These are phyloP conservation scores for Monascus purpureus DNA, from an alignment of 495 filamentous ascomycete genomes.

Conservation along the genomic window DNA sequence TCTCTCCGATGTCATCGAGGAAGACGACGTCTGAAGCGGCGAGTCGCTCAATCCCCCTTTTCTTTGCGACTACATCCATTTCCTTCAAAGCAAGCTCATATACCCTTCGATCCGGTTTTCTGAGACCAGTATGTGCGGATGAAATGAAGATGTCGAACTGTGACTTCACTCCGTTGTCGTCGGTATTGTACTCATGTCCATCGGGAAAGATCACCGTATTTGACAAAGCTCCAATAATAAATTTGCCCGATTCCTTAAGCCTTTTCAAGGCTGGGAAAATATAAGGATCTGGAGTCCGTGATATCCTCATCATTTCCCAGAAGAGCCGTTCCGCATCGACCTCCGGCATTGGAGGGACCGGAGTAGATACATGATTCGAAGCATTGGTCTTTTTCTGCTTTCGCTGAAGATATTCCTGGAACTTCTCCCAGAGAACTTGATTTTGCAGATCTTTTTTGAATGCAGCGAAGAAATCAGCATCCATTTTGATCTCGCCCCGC, in stretches of 20 bases:
- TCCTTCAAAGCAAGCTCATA: conserved; percentile 58
- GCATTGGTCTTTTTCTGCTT: conserved; percentile 7
- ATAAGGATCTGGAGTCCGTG: conserved; percentile 60
- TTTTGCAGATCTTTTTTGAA: conserved; percentile 65
- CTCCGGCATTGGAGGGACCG: conserved; percentile 49
- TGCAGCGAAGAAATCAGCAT: conserved; percentile 57
- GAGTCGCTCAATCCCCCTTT: conserved; percentile 39
- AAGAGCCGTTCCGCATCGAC: conserved; percentile 75
- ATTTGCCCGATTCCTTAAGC: conserved; percentile 46
- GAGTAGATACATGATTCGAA: conserved; percentile 7
- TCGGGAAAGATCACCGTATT: conserved; percentile 79
- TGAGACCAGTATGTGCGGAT: conserved; percentile 69
- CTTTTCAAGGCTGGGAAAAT: conserved; percentile 75
- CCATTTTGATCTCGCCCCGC: conserved; percentile 56
- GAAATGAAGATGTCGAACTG: conserved; percentile 76
- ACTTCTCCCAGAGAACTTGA: conserved; percentile 49
- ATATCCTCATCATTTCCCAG: conserved; percentile 79
- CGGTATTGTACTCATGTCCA: conserved; percentile 41
- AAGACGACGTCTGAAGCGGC: conserved; percentile 63
- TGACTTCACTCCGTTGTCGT: conserved; percentile 34
- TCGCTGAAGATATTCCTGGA: conserved; percentile 27
- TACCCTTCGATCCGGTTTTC: conserved; percentile 75
- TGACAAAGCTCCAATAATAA: conserved; percentile 66
- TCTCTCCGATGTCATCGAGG: conserved; percentile 91
- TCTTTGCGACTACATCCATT: conserved; percentile 45